Evolutionary conservation across 2,329 filamentous ascomycete species (phyloP).

Genomic region (Phaeosphaeriaceae sp.): DNA sequence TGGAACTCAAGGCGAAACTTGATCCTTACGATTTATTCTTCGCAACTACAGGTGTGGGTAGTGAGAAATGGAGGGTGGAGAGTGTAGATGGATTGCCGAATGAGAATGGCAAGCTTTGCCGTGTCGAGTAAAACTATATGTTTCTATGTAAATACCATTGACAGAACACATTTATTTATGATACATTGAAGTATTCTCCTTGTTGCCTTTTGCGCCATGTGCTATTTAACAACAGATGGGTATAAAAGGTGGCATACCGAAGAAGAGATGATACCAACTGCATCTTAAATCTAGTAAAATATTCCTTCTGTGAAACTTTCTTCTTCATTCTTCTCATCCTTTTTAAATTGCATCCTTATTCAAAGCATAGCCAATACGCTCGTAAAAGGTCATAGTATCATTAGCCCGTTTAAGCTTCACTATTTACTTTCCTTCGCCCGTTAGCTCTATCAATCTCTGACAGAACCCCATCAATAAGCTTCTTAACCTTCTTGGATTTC

Average conservation of each 20-base stretch:
- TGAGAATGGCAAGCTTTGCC: slow-evolving; percentile 45
- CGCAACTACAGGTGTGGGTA: slow-evolving; percentile 40
- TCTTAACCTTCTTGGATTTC: slow-evolving; percentile 31
- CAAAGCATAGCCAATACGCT: too few species aligned
- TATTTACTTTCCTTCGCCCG: slow-evolving; percentile 20
- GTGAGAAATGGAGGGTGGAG: slow-evolving; percentile 44
- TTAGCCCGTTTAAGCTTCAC: slow-evolving; percentile 11
- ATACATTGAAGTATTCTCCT: background rate
- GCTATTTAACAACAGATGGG: too few species aligned
- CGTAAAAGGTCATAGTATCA: too few species aligned
- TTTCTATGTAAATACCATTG: background rate
- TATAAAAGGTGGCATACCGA: too few species aligned
- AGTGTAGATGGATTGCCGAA: slow-evolving; percentile 43
- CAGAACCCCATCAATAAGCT: slow-evolving; percentile 43
- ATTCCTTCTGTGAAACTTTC: too few species aligned
- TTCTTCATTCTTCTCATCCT: too few species aligned
- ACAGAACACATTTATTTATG: background rate
- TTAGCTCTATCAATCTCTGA: too few species aligned
- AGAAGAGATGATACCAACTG: too few species aligned
- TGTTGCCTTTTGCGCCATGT: background rate
- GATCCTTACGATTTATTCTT: slow-evolving; percentile 47
- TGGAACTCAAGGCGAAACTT: slow-evolving; percentile 39
- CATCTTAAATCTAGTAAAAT: too few species aligned
- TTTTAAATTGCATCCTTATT: too few species aligned
- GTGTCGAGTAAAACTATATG: slow-evolving; percentile 18